Conservation (phyloP, 805 yeast genomes). For the Metschnikowia reukaufii region DNA sequence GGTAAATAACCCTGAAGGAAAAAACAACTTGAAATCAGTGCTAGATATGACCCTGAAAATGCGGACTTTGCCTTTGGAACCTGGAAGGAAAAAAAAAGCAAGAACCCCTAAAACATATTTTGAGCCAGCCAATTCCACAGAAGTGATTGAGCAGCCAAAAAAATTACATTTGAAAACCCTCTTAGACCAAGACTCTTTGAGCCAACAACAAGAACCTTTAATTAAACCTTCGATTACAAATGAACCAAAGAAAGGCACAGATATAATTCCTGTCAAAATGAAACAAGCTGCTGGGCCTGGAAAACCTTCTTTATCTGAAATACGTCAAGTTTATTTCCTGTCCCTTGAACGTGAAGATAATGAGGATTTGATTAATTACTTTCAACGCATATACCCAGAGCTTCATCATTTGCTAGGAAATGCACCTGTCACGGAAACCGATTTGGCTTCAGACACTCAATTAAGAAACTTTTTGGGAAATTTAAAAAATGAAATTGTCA, state of each 20-base stretch:
- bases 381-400: slow-evolving; percentile 13
- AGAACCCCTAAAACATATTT: neutral
- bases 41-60: neutral
- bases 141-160: neutral
- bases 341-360: slow-evolving; percentile 5
- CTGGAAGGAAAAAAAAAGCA: neutral
- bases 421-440: neutral
- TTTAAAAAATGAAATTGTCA: too few relatives aligned
- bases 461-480: too few relatives aligned
- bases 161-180: slow-evolving; percentile 4
- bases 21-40: neutral
- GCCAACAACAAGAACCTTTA: neutral
- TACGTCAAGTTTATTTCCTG: slow-evolving; percentile 5
- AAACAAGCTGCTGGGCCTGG: neutral
- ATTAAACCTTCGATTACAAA: neutral
- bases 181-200: neutral
- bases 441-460: too few relatives aligned
- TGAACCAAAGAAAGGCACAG: neutral
- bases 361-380: slow-evolving; percentile 10
- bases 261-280: neutral
- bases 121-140: neutral
- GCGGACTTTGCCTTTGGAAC: neutral
- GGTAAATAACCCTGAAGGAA: neutral
- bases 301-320: slow-evolving; percentile 2
- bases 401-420: slow-evolving; percentile 10